Evolutionary conservation across 1,139 yeast species (phyloP).

Genomic region (Candida tropicalis): DNA sequence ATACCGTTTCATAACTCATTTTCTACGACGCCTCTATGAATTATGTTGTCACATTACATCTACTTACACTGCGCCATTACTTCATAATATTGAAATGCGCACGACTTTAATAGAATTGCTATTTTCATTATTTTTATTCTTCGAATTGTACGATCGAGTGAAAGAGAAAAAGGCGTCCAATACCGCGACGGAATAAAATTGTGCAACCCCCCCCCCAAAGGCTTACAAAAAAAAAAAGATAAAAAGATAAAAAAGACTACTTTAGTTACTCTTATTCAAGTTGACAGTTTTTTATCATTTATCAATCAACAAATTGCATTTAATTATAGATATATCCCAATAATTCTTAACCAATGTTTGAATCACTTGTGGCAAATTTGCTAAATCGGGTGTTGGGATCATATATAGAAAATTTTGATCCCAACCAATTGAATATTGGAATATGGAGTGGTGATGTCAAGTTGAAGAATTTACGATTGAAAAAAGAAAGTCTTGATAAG

Average conservation of each 20-base stretch:
- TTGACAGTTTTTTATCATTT: too few relatives aligned
- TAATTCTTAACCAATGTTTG: slow-evolving; percentile 42
- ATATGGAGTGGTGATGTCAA: slow-evolving; percentile 98
- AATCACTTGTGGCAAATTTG: slow-evolving; percentile 57
- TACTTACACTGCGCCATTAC: not conserved
- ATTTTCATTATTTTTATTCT: too few relatives aligned
- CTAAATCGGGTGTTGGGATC: slow-evolving; percentile 60
- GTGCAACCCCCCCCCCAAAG: too few relatives aligned
- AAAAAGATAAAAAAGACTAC: too few relatives aligned
- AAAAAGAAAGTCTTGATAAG: slow-evolving; percentile 82
- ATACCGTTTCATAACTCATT: not conserved
- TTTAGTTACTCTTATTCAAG: not conserved
- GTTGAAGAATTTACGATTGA: slow-evolving; percentile 71
- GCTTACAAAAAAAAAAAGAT: too few relatives aligned
- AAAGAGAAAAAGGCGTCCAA: not conserved
- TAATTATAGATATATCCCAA: not conserved
- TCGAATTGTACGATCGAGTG: not conserved
- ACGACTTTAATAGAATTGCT: not conserved
- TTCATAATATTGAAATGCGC: slow-evolving; percentile 1
- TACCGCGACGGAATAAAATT: not conserved
- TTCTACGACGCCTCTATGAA: too few relatives aligned
- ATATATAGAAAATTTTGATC: slow-evolving; percentile 93
- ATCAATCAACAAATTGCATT: too few relatives aligned
- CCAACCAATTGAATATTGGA: slow-evolving; percentile 91
- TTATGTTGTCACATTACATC: not conserved